phyloP scores from a whole-genome alignment of 257 asterid genomes.

The Vinca minor region DNA sequence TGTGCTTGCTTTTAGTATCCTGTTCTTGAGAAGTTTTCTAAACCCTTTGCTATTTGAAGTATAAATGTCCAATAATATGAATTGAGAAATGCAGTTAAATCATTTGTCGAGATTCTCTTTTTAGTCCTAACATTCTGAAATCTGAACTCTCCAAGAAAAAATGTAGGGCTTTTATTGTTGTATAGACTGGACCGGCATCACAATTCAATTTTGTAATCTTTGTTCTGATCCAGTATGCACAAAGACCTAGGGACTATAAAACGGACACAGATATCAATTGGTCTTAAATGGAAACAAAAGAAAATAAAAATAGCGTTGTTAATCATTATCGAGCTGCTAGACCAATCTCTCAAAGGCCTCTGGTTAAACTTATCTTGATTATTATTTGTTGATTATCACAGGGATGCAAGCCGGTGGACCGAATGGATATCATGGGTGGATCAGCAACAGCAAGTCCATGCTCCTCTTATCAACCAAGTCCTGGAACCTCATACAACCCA shows the following conservation, averaged over 20 bases:
- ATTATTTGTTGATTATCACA: neutral
- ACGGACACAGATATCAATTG: neutral
- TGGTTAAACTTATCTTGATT: neutral
- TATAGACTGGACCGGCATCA: neutral
- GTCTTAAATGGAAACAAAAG: neutral
- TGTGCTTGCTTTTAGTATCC: neutral
- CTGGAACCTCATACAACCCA: constrained; percentile 41
- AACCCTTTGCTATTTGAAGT: neutral
- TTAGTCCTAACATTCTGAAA: too few species aligned
- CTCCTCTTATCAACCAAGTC: constrained; percentile 49
- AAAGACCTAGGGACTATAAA: too few species aligned
- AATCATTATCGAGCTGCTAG: neutral
- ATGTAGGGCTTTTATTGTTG: neutral
- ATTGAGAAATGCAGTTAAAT: too few species aligned
- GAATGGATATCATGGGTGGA: constrained; percentile 46
- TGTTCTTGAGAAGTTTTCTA: constrained; percentile 2
- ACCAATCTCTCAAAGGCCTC: neutral
- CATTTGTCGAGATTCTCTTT: too few species aligned
- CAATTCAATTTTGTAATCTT: neutral
- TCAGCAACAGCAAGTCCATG: constrained; percentile 48
- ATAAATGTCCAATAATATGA: neutral
- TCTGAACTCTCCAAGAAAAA: too few species aligned
- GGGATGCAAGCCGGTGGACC: constrained; percentile 59
- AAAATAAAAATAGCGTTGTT: neutral
- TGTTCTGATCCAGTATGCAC: neutral